Evolutionary conservation across 805 yeast genomes (phyloP).

Genomic region (Lipomyces orientalis): DNA sequence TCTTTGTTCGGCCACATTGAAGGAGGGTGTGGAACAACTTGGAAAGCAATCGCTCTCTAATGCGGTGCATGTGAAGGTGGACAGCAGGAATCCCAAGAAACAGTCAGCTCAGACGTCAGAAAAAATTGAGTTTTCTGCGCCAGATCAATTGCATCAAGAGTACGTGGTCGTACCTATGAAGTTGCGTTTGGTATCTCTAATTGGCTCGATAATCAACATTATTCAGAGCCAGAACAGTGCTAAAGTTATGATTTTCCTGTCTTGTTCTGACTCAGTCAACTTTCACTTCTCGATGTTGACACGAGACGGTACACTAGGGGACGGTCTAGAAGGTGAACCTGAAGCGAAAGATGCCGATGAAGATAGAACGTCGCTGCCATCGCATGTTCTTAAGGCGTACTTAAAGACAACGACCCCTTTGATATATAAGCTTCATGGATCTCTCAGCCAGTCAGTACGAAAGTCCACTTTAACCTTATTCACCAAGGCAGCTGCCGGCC

Average conservation of each 20-base stretch:
- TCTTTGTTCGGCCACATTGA: constrained; percentile 93
- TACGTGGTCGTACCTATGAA: constrained; percentile 91
- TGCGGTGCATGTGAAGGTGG: constrained; percentile 58
- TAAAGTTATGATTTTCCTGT: constrained; percentile 72
- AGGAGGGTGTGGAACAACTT: constrained; percentile 75
- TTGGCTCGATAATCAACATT: constrained; percentile 64
- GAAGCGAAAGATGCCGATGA: constrained; percentile 35
- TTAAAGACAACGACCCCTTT: constrained; percentile 47
- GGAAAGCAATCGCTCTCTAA: constrained; percentile 77
- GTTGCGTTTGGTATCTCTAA: constrained; percentile 79
- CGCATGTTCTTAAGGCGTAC: constrained; percentile 15
- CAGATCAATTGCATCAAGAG: constrained; percentile 87
- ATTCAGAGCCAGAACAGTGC: constrained; percentile 44
- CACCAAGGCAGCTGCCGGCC: constrained; percentile 42
- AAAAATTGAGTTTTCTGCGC: constrained; percentile 57
- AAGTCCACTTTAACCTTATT: constrained; percentile 75
- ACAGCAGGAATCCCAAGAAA: not conserved
- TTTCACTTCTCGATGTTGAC: constrained; percentile 83
- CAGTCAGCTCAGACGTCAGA: not conserved
- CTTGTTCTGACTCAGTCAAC: constrained; percentile 96
- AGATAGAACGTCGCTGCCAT: constrained; percentile 25
- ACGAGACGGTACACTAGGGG: constrained; percentile 50
- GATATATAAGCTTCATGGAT: constrained; percentile 84
- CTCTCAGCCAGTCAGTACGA: constrained; percentile 82
- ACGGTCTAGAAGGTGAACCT: constrained; percentile 43